phyloP scores from a whole-genome alignment of 2,329 filamentous ascomycete species.

The Sporothrix humicola region DNA sequence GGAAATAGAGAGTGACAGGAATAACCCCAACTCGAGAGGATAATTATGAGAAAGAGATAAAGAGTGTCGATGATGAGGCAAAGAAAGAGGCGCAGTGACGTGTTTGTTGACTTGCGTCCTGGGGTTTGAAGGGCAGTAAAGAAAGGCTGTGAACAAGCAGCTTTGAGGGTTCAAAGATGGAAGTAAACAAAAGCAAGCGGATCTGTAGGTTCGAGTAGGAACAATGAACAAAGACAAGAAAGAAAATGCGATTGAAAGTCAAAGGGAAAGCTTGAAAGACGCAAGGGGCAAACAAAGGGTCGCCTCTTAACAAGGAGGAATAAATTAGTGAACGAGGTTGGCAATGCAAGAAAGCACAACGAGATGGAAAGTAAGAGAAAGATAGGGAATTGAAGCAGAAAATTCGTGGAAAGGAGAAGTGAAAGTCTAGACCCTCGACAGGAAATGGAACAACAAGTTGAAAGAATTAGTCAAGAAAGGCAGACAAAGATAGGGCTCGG shows the following conservation, averaged over 20 bases:
- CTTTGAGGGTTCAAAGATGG: slow-evolving; percentile 3
- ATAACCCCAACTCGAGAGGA: not conserved
- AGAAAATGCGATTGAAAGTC: not conserved
- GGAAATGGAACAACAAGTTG: not conserved
- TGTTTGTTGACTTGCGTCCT: slow-evolving; percentile 5
- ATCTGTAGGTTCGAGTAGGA: not conserved
- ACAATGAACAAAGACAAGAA: not conserved
- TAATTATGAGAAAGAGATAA: not conserved
- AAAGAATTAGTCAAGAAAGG: not conserved
- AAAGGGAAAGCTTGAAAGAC: not conserved
- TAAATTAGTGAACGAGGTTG: slow-evolving; percentile 22
- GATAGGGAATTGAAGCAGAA: slow-evolving; percentile 24
- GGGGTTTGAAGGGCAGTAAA: slow-evolving; percentile 10
- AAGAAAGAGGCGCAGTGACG: not conserved
- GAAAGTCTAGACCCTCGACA: not conserved
- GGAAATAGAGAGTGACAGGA: not conserved
- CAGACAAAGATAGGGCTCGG: no score
- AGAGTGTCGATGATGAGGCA: not conserved
- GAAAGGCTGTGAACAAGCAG: slow-evolving; percentile 22
- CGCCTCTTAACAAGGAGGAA: slow-evolving; percentile 3
- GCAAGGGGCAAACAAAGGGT: not conserved
- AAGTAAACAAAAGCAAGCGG: not conserved
- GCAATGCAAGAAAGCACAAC: slow-evolving; percentile 29
- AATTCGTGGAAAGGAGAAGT: slow-evolving; percentile 31
- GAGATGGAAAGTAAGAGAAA: slow-evolving; percentile 37